Percentiles rank a stretch among this genome's conserved stretches.
Evolutionary conservation across 164 flowering plant species (phyloP).

Genomic region (Magnolia changhungtana): DNA sequence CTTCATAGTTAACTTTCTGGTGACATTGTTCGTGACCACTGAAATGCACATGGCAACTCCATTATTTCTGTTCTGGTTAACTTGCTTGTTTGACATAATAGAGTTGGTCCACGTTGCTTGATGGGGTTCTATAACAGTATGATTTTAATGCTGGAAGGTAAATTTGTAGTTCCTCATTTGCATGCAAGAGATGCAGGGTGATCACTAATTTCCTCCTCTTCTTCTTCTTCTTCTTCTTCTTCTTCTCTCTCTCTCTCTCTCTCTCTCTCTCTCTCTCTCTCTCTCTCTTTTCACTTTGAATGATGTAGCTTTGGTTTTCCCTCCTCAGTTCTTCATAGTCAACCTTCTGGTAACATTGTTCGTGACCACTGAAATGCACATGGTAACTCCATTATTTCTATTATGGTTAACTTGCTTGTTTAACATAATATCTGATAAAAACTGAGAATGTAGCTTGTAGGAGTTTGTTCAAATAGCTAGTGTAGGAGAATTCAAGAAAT

Average conservation of each 20-base stretch:
- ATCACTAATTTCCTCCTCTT: background rate
- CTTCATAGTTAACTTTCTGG: too few relatives aligned
- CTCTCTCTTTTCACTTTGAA: background rate
- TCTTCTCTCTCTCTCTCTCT: too few relatives aligned
- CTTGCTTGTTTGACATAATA: too few relatives aligned
- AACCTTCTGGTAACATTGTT: conserved; percentile 32
- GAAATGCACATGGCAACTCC: too few relatives aligned
- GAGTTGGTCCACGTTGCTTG: too few relatives aligned
- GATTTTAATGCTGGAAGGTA: conserved; percentile 80
- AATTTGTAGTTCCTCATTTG: background rate
- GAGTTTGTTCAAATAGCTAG: too few relatives aligned
- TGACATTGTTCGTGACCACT: too few relatives aligned
- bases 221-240: background rate
- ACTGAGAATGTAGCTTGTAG: too few relatives aligned
- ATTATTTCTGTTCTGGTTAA: too few relatives aligned
- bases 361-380: conserved; percentile 57
- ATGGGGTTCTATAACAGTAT: conserved; percentile 51
- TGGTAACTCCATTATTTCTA: background rate
- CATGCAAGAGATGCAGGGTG: too few relatives aligned
- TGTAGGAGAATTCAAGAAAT: too few relatives aligned
- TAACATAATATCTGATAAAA: background rate
- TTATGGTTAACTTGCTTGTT: background rate
- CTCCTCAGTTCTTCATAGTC: conserved; percentile 54
- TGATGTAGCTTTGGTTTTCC: conserved; percentile 82
- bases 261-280: too few relatives aligned